These are phyloP conservation scores for Puccinia coronata DNA, from an alignment of 1,284 basidiomycete genomes.

Conservation along the genomic window DNA sequence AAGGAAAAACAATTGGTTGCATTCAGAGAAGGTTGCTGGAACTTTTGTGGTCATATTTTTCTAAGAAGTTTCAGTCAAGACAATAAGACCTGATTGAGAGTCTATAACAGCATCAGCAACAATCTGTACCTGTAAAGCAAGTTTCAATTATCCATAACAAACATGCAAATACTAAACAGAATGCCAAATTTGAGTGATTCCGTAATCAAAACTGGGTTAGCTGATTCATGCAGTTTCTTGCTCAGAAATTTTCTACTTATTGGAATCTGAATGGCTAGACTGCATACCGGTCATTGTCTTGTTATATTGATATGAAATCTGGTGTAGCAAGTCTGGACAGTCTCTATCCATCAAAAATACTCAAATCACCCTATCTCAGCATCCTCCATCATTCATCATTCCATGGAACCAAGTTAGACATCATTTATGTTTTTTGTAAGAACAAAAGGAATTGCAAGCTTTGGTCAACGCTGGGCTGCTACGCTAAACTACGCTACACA, in stretches of 20 bases:
- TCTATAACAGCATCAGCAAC: not conserved
- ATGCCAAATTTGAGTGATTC: not conserved
- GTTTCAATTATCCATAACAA: not conserved
- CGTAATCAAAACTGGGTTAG: slow-evolving; percentile 3
- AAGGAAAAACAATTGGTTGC: not conserved
- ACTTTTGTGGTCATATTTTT: not conserved
- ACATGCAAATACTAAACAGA: not conserved
- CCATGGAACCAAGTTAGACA: too few relatives aligned
- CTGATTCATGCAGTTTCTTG: slow-evolving; percentile 22
- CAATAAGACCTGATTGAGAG: not conserved
- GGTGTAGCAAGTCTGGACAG: too few relatives aligned
- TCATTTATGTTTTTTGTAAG: too few relatives aligned
- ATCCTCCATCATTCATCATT: too few relatives aligned
- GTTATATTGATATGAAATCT: not conserved
- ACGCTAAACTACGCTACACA: too few relatives aligned
- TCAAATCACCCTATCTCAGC: too few relatives aligned
- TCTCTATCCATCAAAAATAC: too few relatives aligned
- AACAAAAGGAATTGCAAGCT: too few relatives aligned
- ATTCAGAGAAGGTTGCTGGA: not conserved
- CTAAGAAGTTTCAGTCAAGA: not conserved
- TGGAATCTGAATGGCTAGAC: not conserved
- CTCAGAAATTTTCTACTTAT: not conserved
- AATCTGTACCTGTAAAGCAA: slow-evolving; percentile 1
- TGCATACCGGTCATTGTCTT: not conserved
- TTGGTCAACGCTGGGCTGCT: too few relatives aligned